phyloP scores from a whole-genome alignment of 169 alveolate species.

The Cryptosporidium sp. region DNA sequence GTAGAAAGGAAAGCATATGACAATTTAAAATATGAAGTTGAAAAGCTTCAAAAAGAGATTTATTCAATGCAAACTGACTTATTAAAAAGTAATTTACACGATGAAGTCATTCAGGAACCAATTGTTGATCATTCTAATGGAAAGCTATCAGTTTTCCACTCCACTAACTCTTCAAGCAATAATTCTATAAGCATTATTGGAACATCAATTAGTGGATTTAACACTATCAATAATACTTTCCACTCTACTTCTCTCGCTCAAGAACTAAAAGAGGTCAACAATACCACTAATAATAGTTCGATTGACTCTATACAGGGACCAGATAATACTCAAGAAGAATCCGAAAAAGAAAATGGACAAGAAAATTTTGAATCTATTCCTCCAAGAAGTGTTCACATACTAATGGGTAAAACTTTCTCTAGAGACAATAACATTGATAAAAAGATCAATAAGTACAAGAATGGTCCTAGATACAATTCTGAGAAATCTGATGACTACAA shows the following conservation, averaged over 20 bases:
- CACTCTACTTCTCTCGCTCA: slow-evolving; percentile 49
- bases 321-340: neutral
- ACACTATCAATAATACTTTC: neutral
- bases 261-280: slow-evolving; percentile 33
- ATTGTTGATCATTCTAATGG: slow-evolving; percentile 8
- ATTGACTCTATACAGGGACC: neutral
- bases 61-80: slow-evolving; percentile 70
- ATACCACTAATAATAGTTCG: neutral
- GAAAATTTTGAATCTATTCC: slow-evolving; percentile 41
- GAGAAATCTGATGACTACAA: neutral
- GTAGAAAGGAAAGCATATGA: slow-evolving; percentile 49
- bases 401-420: slow-evolving; percentile 66
- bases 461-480: neutral
- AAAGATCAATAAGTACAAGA: slow-evolving; percentile 8
- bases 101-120: neutral
- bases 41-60: slow-evolving; percentile 64
- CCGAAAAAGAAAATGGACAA: neutral
- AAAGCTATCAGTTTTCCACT: neutral
- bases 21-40: slow-evolving; percentile 45
- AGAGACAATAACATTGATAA: slow-evolving; percentile 26
- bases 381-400: slow-evolving; percentile 67
- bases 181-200: neutral
- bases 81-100: neutral
- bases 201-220: neutral
- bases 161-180: slow-evolving; percentile 8